Conservation (phyloP, 768 basidiomycete species). For the Tubosaeta sp. region DNA sequence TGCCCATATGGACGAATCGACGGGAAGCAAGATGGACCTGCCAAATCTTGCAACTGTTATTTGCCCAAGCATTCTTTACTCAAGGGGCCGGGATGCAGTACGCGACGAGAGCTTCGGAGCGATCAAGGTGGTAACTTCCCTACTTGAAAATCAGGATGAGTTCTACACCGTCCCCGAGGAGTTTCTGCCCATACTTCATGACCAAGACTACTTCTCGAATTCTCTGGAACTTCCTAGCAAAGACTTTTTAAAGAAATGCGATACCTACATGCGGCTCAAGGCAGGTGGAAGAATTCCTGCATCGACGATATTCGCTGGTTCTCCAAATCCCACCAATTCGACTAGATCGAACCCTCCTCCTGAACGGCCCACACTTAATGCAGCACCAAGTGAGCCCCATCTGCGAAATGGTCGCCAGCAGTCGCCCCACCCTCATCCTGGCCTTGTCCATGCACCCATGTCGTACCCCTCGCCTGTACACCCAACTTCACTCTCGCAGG, state of each 20-base stretch:
- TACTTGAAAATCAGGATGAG: slow-evolving; percentile 92
- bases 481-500: slow-evolving; percentile 43
- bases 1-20: slow-evolving; percentile 95
- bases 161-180: slow-evolving; percentile 94
- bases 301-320: slow-evolving; percentile 25
- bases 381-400: slow-evolving; percentile 36
- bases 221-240: slow-evolving; percentile 87
- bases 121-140: slow-evolving; percentile 77
- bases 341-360: slow-evolving; percentile 31
- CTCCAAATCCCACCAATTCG: slow-evolving; percentile 21
- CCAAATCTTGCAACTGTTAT: slow-evolving; percentile 95
- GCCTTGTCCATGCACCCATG: slow-evolving; percentile 39
- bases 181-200: slow-evolving; percentile 78
- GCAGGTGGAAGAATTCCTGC: slow-evolving; percentile 48
- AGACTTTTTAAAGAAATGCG: slow-evolving; percentile 94
- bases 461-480: slow-evolving; percentile 44
- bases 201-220: slow-evolving; percentile 89
- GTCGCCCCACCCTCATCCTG: slow-evolving; percentile 38
- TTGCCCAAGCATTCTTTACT: slow-evolving; percentile 95
- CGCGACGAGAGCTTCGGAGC: slow-evolving; percentile 91
- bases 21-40: slow-evolving; percentile 98
- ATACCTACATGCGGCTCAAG: slow-evolving; percentile 80
- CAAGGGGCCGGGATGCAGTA: slow-evolving; percentile 76
- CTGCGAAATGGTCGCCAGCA: slow-evolving; percentile 38
- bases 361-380: slow-evolving; percentile 45